Conservation (phyloP, 2,329 filamentous ascomycete species). For the Pestalotiopsis sp. region DNA sequence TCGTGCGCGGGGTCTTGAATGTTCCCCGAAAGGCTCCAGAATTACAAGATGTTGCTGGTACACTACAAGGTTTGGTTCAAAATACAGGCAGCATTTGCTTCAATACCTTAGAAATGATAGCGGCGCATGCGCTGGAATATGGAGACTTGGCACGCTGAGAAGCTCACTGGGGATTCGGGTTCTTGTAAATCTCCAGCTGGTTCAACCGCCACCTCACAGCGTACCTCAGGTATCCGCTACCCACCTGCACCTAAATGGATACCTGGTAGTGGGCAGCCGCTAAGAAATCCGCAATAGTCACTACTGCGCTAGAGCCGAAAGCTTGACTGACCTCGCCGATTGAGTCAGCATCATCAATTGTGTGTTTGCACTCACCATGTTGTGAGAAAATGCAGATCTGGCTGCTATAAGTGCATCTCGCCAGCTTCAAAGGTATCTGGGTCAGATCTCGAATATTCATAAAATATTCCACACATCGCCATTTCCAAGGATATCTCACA, state of each 20-base stretch:
- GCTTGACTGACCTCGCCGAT: slow-evolving; percentile 3
- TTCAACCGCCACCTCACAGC: too few species aligned
- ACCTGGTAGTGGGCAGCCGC: background rate
- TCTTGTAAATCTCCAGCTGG: too few species aligned
- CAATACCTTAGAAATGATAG: background rate
- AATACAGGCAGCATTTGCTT: too few species aligned
- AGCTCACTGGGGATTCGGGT: too few species aligned
- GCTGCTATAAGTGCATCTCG: background rate
- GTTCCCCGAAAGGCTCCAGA: background rate
- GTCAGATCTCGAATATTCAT: too few species aligned
- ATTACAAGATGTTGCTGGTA: background rate
- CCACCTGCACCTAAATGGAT: background rate
- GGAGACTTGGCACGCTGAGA: background rate
- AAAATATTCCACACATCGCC: too few species aligned
- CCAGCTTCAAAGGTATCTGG: background rate
- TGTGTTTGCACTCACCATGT: background rate
- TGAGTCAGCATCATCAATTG: slow-evolving; percentile 4
- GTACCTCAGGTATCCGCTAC: too few species aligned
- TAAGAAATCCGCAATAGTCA: slow-evolving; percentile 2
- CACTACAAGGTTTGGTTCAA: background rate
- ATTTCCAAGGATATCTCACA: too few species aligned
- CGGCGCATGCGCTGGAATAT: background rate
- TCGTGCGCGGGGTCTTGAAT: background rate
- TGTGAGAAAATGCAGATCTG: background rate
- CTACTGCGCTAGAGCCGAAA: background rate